A percentile compares a stretch with the other conserved stretches of the same genome.
phyloP scores from a whole-genome alignment of 306 rosid species.

The Hylodesmum podocarpum region DNA sequence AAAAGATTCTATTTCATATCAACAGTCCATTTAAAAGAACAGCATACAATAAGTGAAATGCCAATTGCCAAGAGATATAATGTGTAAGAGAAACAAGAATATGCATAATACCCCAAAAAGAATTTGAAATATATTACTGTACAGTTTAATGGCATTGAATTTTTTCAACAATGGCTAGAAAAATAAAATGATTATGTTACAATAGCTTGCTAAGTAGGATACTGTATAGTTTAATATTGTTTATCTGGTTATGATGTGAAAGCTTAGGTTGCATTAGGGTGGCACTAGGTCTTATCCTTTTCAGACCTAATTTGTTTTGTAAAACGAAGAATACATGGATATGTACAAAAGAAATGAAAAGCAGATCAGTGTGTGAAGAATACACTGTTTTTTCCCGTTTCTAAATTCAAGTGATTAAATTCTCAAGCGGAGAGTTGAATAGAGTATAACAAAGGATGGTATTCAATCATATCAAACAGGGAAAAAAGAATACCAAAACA shows the following conservation, averaged over 20 bases:
- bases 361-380: too few species aligned
- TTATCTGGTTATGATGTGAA: too few species aligned
- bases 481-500: background rate
- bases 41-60: conserved; percentile 6
- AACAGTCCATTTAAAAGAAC: conserved; percentile 19
- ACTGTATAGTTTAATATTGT: too few species aligned
- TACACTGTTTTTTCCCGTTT: too few species aligned
- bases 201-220: too few species aligned
- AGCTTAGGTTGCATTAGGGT: too few species aligned
- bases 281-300: too few species aligned
- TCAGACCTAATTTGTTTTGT: too few species aligned
- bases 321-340: too few species aligned
- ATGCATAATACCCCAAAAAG: conserved; percentile 6
- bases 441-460: background rate
- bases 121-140: background rate
- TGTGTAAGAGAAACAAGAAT: conserved; percentile 22
- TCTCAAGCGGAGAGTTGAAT: background rate
- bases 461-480: conserved; percentile 4
- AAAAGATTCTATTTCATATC: conserved; percentile 32
- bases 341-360: too few species aligned
- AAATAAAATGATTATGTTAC: background rate
- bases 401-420: too few species aligned
- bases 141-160: conserved; percentile 1
- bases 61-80: conserved; percentile 1
- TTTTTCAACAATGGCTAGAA: background rate